Evolutionary conservation across 352 stramenopile genomes (phyloP), one percentile per base, ranked within the genome.

Genomic region (Thalassiosira sp.): DNA sequence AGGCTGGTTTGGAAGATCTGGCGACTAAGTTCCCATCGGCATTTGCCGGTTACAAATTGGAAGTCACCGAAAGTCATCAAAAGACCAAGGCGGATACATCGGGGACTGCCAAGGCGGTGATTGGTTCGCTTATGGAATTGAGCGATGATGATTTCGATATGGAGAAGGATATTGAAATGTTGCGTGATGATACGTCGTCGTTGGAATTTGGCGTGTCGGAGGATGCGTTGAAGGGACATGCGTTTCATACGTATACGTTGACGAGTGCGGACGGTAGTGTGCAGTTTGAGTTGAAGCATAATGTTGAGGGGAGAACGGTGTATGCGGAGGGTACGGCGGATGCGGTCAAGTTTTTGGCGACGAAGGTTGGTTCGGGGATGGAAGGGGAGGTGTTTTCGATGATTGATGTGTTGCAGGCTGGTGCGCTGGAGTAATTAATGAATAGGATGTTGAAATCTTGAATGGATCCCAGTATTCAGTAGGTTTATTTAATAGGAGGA

Each of bases 231-330:
- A 81, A 82, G 5, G 93, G 93, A 46, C 93, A 97, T 87, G 93
- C 93, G 3, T 97, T 94, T 69, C 93, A 97, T 72, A 96, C 90
- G n/a, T 97, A 97, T 80, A 93, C 83, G 5, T 83, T 96, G 18
- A 94, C 86, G 10, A 94, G 85, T 77, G 16, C 79, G 6, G 92
- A 96, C 84, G 90, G 90, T 35, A 90, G 78, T 18, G 91, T 94
- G 7, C 67, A 91, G 59, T 96, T 97, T 84, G 80, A 95, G 72
- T 88, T 97, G 68, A 81, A 94, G 68, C 93, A 97, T 77, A 97
- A 97, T 84, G 92, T 97, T 7, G 84, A 81, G 60, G 93, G 93
- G 33, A 84, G 93, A 68, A 91, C 87, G 24, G 88, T 95, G 33
- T 97, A 97, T 78, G 93, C 93, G 7, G 93, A 97, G 81, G 93